Conservation (phyloP, 768 basidiomycete genomes). For the Boletus tomentosulus region DNA sequence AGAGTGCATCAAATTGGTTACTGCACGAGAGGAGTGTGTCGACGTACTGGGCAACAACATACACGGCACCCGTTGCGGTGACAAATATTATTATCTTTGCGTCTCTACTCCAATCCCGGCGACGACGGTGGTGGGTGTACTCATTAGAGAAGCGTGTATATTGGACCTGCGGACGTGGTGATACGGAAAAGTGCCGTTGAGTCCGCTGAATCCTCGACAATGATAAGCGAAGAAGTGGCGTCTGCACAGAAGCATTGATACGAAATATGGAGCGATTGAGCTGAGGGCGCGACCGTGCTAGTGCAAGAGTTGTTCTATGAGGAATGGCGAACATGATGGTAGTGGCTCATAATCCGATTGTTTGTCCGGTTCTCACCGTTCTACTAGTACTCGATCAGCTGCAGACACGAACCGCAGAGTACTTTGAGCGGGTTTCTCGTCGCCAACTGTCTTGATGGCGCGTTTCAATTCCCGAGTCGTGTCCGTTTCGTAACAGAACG, state of each 20-base stretch:
- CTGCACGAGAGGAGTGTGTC: neutral
- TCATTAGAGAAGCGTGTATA: constrained; percentile 26
- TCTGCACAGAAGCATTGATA: neutral
- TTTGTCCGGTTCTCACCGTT: no score
- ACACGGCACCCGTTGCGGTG: constrained; percentile 20
- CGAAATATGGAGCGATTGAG: neutral
- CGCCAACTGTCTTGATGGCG: neutral
- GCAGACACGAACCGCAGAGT: neutral
- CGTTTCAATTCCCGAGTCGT: constrained; percentile 11
- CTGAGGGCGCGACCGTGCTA: neutral
- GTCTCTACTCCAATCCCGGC: constrained; percentile 7
- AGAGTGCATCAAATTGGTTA: neutral
- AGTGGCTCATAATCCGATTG: neutral
- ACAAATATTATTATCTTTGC: constrained; percentile 16
- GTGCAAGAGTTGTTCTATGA: constrained; percentile 1
- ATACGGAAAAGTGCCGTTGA: constrained; percentile 19
- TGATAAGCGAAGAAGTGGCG: neutral
- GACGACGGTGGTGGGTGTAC: constrained; percentile 1
- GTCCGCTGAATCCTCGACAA: neutral
- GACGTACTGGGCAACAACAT: constrained; percentile 29
- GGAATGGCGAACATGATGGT: constrained; percentile 8
- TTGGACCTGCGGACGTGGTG: constrained; percentile 18
- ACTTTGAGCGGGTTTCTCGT: neutral
- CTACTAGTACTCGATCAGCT: no score
- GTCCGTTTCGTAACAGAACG: constrained; percentile 14